phyloP scores from a whole-genome alignment of 805 yeast genomes.

The Pichia phayaonensis region DNA sequence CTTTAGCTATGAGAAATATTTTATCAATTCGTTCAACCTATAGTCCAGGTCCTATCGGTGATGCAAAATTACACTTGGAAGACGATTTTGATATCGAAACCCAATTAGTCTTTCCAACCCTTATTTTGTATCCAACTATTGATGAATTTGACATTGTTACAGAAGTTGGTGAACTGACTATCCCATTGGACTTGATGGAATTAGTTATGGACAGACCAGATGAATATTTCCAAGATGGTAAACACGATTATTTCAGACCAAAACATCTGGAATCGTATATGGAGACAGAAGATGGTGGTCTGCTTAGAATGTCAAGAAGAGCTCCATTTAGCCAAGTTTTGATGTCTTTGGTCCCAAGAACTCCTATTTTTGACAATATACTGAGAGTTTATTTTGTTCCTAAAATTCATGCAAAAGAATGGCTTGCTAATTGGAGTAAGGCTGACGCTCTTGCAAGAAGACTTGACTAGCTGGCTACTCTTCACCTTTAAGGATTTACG shows the following conservation, averaged over 20 bases:
- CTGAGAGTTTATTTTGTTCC: conserved; percentile 76
- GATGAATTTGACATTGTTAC: conserved; percentile 80
- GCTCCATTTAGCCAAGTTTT: conserved; percentile 57
- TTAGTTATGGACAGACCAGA: conserved; percentile 59
- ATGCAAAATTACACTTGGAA: conserved; percentile 50
- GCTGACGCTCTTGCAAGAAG: conserved; percentile 48
- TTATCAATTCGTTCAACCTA: conserved; percentile 39
- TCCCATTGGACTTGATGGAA: conserved; percentile 56
- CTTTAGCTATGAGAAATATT: conserved; percentile 55
- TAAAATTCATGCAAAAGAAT: conserved; percentile 50
- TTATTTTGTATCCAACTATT: conserved; percentile 72
- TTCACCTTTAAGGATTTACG: too few species aligned
- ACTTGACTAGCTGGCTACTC: too few species aligned
- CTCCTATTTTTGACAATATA: conserved; percentile 72
- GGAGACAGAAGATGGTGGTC: conserved; percentile 79
- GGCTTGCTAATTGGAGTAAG: conserved; percentile 66
- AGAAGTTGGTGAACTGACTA: conserved; percentile 62
- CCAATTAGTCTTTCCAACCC: conserved; percentile 73
- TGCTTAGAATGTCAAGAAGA: conserved; percentile 78
- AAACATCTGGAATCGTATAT: conserved; percentile 63
- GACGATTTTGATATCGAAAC: conserved; percentile 64
- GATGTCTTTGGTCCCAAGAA: conserved; percentile 50
- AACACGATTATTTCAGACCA: conserved; percentile 50
- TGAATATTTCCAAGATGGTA: conserved; percentile 59
- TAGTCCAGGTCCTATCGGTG: conserved; percentile 50